Evolutionary conservation across 352 stramenopile genomes (phyloP), one percentile per base, ranked within the genome.

Genomic region (Phytophthora colocasiae): DNA sequence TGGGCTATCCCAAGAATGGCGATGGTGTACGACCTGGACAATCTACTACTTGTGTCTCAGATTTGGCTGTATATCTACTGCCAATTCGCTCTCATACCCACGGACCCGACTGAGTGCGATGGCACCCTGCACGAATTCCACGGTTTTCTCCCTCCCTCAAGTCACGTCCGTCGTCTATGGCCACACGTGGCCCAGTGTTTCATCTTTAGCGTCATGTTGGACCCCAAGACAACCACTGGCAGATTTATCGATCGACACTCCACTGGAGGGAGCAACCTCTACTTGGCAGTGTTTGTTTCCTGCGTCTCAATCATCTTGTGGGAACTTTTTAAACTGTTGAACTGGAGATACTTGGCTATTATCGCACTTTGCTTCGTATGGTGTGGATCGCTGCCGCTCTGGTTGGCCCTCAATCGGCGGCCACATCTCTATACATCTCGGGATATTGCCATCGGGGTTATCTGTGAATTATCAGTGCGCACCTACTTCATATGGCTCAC

Each of bases 401-500:
- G 65, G 46, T 45, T 58, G 38, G 38, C 52, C 9, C 27, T 22
- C 22, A 22, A 22, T 22, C 22, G 22, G 22, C 22, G 22, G 22
- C 22, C 22, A 31, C 4, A 3, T 22, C 22, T 31, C 6, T 8
- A 31, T 31, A 31, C 27, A 4, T 31, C 4, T 36, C 31, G 31
- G 22, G 52, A 59, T 22, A 22, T 22, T 10, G 46, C 44, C 17
- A 24, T 36, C 6, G 17, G 11, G 5, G 27, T 52, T 7, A 12
- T n/a, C 14, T 4, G 46, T 2, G 12, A 12, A 9, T n/a, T 58
- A 6, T 38, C 27, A 2, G n/a, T 65, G 14, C 27, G 29, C 29
- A n/a, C 58, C 19, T n/a, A 19, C 11, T 83, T 85, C 49, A 46
- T 36, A 10, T 85, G 74, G 77, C 49, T 83, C 15, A 75, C 53